Conservation (phyloP, 2,329 filamentous ascomycete species). For the Ascocoryne sarcoides region DNA sequence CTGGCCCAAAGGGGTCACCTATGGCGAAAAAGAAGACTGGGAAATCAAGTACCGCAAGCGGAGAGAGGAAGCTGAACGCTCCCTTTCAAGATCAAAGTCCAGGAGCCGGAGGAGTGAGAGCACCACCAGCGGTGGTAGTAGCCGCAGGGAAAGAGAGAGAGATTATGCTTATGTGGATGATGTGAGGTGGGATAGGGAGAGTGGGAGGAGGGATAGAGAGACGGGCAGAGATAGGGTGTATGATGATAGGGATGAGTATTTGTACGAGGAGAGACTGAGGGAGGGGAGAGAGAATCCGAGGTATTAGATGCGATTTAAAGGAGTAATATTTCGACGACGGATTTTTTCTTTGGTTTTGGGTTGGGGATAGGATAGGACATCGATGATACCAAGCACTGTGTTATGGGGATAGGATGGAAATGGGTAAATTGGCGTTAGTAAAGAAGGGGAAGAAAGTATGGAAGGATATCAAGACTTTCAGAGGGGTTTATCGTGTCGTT, state of each 20-base stretch:
- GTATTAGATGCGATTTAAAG: no score
- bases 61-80: neutral
- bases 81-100: slow-evolving; percentile 2
- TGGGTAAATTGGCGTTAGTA: no score
- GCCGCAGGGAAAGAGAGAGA: neutral
- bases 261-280: neutral
- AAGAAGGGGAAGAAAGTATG: no score
- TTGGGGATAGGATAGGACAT: no score
- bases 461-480: no score
- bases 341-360: no score
- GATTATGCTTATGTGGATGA: neutral
- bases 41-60: slow-evolving; percentile 13
- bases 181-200: neutral
- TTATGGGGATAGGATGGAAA: no score
- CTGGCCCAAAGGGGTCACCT: slow-evolving; percentile 23
- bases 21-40: slow-evolving; percentile 21
- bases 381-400: no score
- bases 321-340: no score
- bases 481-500: no score
- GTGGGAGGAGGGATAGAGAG: neutral
- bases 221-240: neutral
- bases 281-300: neutral
- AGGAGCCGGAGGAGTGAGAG: slow-evolving; percentile 3
- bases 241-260: neutral
- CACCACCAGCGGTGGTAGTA: neutral